phyloP scores from a whole-genome alignment of 768 basidiomycete species.

The Floccularia luteovirens region DNA sequence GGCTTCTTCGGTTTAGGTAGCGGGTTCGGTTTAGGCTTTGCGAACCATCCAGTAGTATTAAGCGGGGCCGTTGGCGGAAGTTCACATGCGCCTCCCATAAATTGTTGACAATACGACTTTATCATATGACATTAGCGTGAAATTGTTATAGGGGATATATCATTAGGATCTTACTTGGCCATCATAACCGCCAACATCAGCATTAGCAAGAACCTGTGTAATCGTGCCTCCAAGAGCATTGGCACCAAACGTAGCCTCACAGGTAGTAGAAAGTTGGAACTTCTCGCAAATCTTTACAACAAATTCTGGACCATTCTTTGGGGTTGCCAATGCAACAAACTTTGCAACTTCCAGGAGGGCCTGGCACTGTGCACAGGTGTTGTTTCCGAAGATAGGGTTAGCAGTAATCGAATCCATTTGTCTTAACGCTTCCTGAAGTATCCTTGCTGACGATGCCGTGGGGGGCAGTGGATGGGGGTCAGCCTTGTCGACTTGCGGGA shows the following conservation, averaged over 20 bases:
- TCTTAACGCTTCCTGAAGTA: slow-evolving; percentile 44
- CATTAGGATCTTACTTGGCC: no score
- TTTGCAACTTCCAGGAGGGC: slow-evolving; percentile 57
- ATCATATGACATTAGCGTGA: no score
- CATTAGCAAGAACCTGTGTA: slow-evolving; percentile 66
- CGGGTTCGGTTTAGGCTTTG: slow-evolving; percentile 68
- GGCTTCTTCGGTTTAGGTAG: slow-evolving; percentile 50
- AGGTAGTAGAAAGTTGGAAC: slow-evolving; percentile 43
- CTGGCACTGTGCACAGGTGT: slow-evolving; percentile 53
- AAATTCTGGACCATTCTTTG: slow-evolving; percentile 50
- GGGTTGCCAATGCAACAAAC: slow-evolving; percentile 57
- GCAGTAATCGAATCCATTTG: slow-evolving; percentile 50
- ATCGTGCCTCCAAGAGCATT: slow-evolving; percentile 48
- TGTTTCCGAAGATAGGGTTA: slow-evolving; percentile 44
- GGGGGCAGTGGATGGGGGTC: slow-evolving; percentile 67
- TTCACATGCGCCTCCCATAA: slow-evolving; percentile 42
- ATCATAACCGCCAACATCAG: slow-evolving; percentile 65
- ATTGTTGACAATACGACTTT: slow-evolving; percentile 59
- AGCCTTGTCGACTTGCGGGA: slow-evolving; percentile 53
- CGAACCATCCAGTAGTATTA: slow-evolving; percentile 63
- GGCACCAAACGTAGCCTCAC: slow-evolving; percentile 38
- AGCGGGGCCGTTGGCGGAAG: slow-evolving; percentile 51
- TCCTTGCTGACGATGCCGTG: slow-evolving; percentile 30
- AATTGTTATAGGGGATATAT: no score
- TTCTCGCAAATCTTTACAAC: slow-evolving; percentile 51